Conservation (phyloP, 805 yeast species). For the Brettanomyces anomalus region DNA sequence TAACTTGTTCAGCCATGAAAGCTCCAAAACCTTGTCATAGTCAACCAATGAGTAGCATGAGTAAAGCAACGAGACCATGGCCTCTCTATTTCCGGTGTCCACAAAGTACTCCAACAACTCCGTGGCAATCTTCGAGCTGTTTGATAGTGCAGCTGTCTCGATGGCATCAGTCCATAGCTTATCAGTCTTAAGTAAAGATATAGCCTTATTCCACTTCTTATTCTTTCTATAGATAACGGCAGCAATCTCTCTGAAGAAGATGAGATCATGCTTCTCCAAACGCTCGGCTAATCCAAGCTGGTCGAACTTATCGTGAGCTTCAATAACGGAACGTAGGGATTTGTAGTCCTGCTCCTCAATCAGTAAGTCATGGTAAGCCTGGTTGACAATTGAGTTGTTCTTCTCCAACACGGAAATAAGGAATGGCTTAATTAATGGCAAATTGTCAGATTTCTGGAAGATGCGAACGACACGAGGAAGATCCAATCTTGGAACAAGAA, state of each 20-base stretch:
- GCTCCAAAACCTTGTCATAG: constrained; percentile 78
- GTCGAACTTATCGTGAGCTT: constrained; percentile 84
- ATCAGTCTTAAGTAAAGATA: constrained; percentile 81
- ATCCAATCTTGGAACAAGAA: constrained; percentile 81
- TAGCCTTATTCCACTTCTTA: constrained; percentile 87
- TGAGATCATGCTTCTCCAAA: constrained; percentile 81
- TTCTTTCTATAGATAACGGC: constrained; percentile 90
- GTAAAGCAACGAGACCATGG: constrained; percentile 83
- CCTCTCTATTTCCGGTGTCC: constrained; percentile 93
- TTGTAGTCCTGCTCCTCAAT: constrained; percentile 96
- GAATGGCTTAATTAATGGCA: constrained; percentile 94
- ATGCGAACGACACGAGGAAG: constrained; percentile 90
- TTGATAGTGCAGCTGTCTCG: constrained; percentile 81
- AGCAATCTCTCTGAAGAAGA: constrained; percentile 94
- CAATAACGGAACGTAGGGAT: constrained; percentile 79
- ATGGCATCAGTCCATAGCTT: constrained; percentile 93
- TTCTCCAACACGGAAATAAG: constrained; percentile 83
- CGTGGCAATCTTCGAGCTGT: constrained; percentile 72
- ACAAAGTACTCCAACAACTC: constrained; percentile 87
- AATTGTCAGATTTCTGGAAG: constrained; percentile 90
- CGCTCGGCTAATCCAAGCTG: constrained; percentile 87
- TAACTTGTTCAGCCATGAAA: constrained; percentile 84
- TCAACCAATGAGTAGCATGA: constrained; percentile 73
- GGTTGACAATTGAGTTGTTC: constrained; percentile 85
- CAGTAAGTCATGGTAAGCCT: constrained; percentile 89